A percentile compares a stretch with the other conserved stretches of the same genome.
phyloP scores from a whole-genome alignment of 2,329 filamentous ascomycete genomes.

The Monilinia aucupariae region DNA sequence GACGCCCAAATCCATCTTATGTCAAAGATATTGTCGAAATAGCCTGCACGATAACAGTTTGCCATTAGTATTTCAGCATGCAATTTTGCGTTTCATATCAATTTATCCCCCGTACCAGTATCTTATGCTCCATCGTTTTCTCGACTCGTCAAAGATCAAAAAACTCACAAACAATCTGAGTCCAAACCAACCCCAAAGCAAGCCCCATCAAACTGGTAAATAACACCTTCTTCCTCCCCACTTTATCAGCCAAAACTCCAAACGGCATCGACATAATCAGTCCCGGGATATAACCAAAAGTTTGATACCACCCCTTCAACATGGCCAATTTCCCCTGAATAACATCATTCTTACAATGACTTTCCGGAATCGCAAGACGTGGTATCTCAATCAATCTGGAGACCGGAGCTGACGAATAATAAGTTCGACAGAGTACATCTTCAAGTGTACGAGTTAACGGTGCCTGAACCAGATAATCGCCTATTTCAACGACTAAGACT shows the following conservation, averaged over 20 bases:
- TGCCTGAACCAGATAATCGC: slow-evolving; percentile 37
- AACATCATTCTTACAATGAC: slow-evolving; percentile 44
- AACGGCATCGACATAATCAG: slow-evolving; percentile 23
- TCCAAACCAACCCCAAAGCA: slow-evolving; percentile 8
- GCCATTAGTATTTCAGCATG: not conserved
- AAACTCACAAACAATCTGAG: slow-evolving; percentile 19
- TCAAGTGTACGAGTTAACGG: slow-evolving; percentile 49
- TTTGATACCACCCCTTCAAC: slow-evolving; percentile 44
- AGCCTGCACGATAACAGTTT: not conserved
- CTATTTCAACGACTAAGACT: slow-evolving; percentile 40
- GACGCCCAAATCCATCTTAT: slow-evolving; percentile 33
- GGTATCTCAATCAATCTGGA: slow-evolving; percentile 10
- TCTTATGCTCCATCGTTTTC: too few relatives aligned
- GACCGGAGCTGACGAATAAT: slow-evolving; percentile 40
- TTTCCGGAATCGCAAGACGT: slow-evolving; percentile 35
- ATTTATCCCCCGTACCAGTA: too few relatives aligned
- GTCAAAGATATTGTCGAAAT: slow-evolving; percentile 20
- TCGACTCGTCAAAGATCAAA: not conserved
- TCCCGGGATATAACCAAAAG: slow-evolving; percentile 45
- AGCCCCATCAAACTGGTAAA: slow-evolving; percentile 16
- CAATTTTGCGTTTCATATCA: too few relatives aligned
- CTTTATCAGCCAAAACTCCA: slow-evolving; percentile 21
- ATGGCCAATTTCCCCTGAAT: slow-evolving; percentile 50
- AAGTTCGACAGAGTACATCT: slow-evolving; percentile 46
- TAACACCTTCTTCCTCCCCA: slow-evolving; percentile 20